A percentile compares a stretch with the other conserved stretches of the same genome.
Conservation (phyloP, 129 eudicot species). For the Ambrosia trifida region DNA sequence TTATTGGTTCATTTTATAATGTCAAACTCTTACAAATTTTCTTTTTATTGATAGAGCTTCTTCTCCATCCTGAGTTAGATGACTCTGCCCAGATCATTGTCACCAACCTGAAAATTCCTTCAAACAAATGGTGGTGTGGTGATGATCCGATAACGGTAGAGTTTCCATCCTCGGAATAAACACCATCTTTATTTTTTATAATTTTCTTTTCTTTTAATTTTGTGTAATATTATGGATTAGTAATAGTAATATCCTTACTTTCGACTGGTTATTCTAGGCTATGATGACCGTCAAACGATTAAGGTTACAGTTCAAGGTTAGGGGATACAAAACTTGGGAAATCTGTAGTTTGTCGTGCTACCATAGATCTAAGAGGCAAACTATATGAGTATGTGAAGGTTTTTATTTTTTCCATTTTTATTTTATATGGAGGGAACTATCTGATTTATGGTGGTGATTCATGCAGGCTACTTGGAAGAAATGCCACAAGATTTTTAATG, state of each 20-base stretch:
- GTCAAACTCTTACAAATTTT: conserved; percentile 10
- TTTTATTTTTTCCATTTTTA: background rate
- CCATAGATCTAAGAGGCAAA: conserved; percentile 89
- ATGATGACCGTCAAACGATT: conserved; percentile 98
- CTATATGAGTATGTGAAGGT: conserved; percentile 76
- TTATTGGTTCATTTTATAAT: background rate
- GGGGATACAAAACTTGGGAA: conserved; percentile 70
- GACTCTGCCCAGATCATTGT: conserved; percentile 71
- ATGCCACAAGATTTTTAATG: conserved; percentile 79
- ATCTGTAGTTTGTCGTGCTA: conserved; percentile 86
- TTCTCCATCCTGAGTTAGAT: conserved; percentile 85
- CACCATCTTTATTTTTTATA: background rate
- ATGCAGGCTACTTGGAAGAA: conserved; percentile 76
- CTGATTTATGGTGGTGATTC: too few species aligned
- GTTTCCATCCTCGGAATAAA: conserved; percentile 16
- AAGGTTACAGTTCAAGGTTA: conserved; percentile 66
- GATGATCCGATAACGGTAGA: conserved; percentile 96
- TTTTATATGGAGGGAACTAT: too few species aligned
- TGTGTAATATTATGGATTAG: too few species aligned
- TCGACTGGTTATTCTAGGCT: conserved; percentile 53
- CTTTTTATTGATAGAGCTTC: conserved; percentile 45
- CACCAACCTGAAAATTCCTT: conserved; percentile 90
- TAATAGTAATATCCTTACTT: too few species aligned
- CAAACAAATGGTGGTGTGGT: conserved; percentile 94
- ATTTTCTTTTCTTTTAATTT: background rate